Evolutionary conservation across 2,329 filamentous ascomycete genomes (phyloP).

Genomic region (Colletotrichum lini): DNA sequence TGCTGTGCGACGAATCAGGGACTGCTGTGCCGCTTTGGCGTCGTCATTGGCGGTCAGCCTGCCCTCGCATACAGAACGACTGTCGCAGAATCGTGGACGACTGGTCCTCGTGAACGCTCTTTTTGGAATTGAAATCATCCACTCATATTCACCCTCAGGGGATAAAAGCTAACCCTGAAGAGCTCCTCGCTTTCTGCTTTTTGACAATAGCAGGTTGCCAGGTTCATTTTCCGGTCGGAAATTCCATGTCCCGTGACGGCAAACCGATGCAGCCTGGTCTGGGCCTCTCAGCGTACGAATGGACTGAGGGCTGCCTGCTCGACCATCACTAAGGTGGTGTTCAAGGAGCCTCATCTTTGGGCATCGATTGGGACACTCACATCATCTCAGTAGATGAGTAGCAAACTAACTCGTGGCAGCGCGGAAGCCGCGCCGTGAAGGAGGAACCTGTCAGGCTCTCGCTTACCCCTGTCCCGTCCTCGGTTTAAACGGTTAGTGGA

Average conservation of each 20-base stretch:
- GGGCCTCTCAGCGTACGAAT: conserved; percentile 12
- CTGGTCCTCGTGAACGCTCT: conserved; percentile 17
- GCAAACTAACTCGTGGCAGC: conserved; percentile 39
- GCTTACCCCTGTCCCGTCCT: conserved; percentile 39
- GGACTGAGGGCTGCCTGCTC: conserved; percentile 32
- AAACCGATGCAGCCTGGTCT: conserved; percentile 30
- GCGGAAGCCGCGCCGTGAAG: conserved; percentile 26
- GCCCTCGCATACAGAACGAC: conserved; percentile 24
- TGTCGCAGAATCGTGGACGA: conserved; percentile 33
- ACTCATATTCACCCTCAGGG: conserved; percentile 11
- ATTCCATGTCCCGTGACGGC: conserved; percentile 36
- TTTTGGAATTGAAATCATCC: conserved; percentile 8
- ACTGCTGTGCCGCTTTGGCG: conserved; percentile 27
- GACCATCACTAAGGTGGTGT: conserved; percentile 16
- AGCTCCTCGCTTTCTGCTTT: not conserved
- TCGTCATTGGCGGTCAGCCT: conserved; percentile 36
- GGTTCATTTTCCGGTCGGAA: conserved; percentile 14
- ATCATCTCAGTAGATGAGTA: conserved; percentile 28
- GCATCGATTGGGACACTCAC: conserved; percentile 33
- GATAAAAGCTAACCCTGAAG: not conserved
- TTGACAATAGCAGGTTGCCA: not conserved
- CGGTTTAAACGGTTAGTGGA: conserved; percentile 20
- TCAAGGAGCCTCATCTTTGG: conserved; percentile 16
- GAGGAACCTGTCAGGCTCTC: conserved; percentile 26
- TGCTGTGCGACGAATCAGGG: conserved; percentile 35